A percentile compares a stretch with the other conserved stretches of the same genome.
Conservation (phyloP, 2,329 filamentous ascomycete genomes). For the Didymella glomerata region DNA sequence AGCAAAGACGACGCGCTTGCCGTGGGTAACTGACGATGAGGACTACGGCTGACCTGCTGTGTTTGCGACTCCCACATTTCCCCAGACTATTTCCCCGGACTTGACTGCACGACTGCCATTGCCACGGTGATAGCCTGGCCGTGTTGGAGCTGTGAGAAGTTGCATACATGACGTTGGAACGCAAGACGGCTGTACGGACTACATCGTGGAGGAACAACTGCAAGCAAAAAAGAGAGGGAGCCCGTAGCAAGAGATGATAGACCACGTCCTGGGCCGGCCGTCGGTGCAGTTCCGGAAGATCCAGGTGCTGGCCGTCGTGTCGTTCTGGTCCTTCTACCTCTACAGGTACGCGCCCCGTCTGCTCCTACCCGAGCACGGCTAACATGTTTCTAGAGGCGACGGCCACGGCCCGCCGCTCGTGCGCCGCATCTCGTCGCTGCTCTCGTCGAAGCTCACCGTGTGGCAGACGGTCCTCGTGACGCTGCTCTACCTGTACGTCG, state of each 20-base stretch:
- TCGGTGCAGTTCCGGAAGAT: conserved; percentile 91
- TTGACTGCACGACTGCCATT: not conserved
- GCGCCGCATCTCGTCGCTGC: conserved; percentile 73
- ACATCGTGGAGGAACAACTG: conserved; percentile 5
- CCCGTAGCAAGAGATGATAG: conserved; percentile 53
- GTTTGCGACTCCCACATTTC: not conserved
- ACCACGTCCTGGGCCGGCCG: conserved; percentile 90
- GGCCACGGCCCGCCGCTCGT: conserved; percentile 86
- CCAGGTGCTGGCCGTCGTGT: conserved; percentile 88
- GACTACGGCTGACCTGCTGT: conserved; percentile 25
- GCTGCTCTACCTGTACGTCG: conserved; percentile 88
- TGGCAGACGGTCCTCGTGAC: conserved; percentile 92
- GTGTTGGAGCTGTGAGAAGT: not conserved
- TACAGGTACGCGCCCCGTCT: conserved; percentile 64
- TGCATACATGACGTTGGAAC: conserved; percentile 19
- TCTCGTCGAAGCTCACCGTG: conserved; percentile 76
- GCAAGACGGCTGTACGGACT: conserved; percentile 4
- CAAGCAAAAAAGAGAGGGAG: not conserved
- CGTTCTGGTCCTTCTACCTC: conserved; percentile 90
- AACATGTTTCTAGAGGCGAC: conserved; percentile 68
- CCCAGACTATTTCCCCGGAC: not conserved
- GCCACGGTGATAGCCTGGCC: not conserved
- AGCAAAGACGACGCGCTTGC: conserved; percentile 15
- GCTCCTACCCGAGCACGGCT: conserved; percentile 19
- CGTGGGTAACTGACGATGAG: conserved; percentile 21